Conservation (phyloP, 2,329 filamentous ascomycete species). For the Cyanodermella asteris region DNA sequence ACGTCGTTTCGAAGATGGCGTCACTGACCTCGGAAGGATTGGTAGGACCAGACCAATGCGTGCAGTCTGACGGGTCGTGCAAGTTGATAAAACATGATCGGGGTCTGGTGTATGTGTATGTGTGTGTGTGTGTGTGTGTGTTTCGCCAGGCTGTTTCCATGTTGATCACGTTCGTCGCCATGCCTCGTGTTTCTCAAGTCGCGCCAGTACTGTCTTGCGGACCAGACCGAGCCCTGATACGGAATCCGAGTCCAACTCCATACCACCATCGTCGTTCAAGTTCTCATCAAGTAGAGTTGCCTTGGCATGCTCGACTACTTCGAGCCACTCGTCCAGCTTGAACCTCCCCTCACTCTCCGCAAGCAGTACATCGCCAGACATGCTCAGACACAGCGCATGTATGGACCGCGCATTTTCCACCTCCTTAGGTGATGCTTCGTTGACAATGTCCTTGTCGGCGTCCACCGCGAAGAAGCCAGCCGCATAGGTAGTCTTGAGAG, state of each 20-base stretch:
- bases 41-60: too few relatives aligned
- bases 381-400: slow-evolving; percentile 71
- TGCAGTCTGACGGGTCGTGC: too few relatives aligned
- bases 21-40: too few relatives aligned
- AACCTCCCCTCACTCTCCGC: slow-evolving; percentile 69
- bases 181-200: slow-evolving; percentile 19
- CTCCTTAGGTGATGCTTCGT: slow-evolving; percentile 41
- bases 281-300: slow-evolving; percentile 31
- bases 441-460: slow-evolving; percentile 20
- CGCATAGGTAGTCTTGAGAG: slow-evolving; percentile 50
- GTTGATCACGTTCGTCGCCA: slow-evolving; percentile 4
- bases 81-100: too few relatives aligned
- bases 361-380: slow-evolving; percentile 48
- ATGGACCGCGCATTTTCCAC: slow-evolving; percentile 43
- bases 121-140: too few relatives aligned
- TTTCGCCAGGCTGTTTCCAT: slow-evolving; percentile 5
- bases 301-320: slow-evolving; percentile 43
- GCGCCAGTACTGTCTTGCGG: slow-evolving; percentile 37
- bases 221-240: slow-evolving; percentile 35
- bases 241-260: slow-evolving; percentile 22
- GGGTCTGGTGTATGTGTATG: too few relatives aligned
- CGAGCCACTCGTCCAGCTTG: slow-evolving; percentile 52
- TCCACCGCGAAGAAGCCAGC: slow-evolving; percentile 42
- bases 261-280: slow-evolving; percentile 14
- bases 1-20: too few relatives aligned